Evolutionary conservation across 495 filamentous ascomycete genomes (phyloP), one percentile per base, ranked within the genome.

Genomic region (Tetracladium marchalianum): DNA sequence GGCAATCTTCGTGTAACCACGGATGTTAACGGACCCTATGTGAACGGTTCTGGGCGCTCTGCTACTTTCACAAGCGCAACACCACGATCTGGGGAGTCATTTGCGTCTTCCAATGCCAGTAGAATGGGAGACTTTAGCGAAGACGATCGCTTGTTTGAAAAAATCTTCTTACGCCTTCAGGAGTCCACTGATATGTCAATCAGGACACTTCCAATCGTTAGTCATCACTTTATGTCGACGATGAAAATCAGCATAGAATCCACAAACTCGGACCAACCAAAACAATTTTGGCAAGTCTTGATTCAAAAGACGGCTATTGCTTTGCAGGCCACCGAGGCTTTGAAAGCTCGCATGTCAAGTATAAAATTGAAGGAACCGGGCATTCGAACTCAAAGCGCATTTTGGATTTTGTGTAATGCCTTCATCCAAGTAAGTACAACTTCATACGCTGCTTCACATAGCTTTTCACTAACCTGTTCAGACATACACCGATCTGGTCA

Each of bases 331-430:
- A 83, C 81, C 1, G 77, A 84, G 57, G 63, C 70, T 8, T 65
- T 95, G n/a, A 81, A 81, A 51, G 66, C 66, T 16, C 75, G 82
- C 8, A 69, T 95, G 5, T 83, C 78, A n/a, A 71, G 69, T 43
- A 86, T 93, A 67, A 87, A 86, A 63, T 67, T 93, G 19, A 88
- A 87, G 54, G 87, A 95, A 49, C 85, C 82, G 8, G 81, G 77
- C 12, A 73, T 85, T 40, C 75, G 87, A 24, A 87, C 81, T 31
- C 81, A 88, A 51, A 70, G 75, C 17, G 75, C 81, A 39, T 92
- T 94, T 61, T 95, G 88, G 88, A 77, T 77, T 46, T 70, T 87
- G 19, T 89, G 83, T 69, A 85, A 80, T 60, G 64, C 66, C 35
- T 93, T 89, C 55, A 77, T 90, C 61, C 69, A 79, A 49, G 68